Evolutionary conservation across 1,284 basidiomycete species (phyloP), one percentile per base, ranked within the genome.

Genomic region (Puccinia horiana): DNA sequence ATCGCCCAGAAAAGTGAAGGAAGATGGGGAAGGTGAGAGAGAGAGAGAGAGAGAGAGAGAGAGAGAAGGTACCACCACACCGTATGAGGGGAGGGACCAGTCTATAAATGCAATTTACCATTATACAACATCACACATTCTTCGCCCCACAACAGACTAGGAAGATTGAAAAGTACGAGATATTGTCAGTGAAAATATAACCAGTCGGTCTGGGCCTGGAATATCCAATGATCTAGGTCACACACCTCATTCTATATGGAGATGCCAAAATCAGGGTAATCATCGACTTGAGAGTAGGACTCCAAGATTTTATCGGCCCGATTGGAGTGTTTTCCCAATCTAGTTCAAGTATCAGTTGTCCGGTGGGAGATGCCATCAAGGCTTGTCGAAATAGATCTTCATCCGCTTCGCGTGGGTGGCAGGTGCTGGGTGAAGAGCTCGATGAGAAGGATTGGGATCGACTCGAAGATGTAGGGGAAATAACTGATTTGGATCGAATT

Each of bases 81-180:
- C 61, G 63, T 37, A 23, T 3, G n/a, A 67, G 18, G 44, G 44
- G 37, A 26, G 35, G 37, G 58, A n/a, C 16, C 23, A 26, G 29
- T n/a, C 26, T 23, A 16, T 63, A 12, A 4, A 56, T n/a, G 37
- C 16, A 42, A 69, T 63, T 73, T 80, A 80, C 78, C 78, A 49
- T 80, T 80, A 32, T 80, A 80, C 9, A 80, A 42, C 78, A 80
- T 80, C 23, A 80, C 78, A 49, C 78, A 80, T 32, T 80, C 69
- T 29, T 80, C 69, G 11, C 78, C 78, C 78, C 78, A 80, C 40
- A 80, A 32, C 54, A 80, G 58, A 61, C 78, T 80, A 35, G 52
- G 23, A 32, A 73, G 26, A 44, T 26, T 40, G 54, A 32, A 72
- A 73, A 29, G 18, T 35, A 49, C 4, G 23, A 52, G 70, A 12